Base-by-base conservation (phyloP, 768 basidiomycete species). In the Leccinum uliginosum region DNA sequence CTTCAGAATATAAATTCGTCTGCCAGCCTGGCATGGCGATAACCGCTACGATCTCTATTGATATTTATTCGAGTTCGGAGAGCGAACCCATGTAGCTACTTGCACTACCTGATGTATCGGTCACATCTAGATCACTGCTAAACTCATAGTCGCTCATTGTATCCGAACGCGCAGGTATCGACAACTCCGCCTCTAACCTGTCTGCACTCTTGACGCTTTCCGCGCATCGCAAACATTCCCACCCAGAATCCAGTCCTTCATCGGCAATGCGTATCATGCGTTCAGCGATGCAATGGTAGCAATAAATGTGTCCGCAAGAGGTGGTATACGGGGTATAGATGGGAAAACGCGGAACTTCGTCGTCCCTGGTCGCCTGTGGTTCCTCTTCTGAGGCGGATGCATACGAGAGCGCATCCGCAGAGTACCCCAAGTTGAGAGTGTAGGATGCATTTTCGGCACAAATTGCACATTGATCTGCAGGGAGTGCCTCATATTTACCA, bases 251-350 rank as follows among this genome's bases (percentile, higher is more conserved):
- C 21, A 69, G 51, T 23, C 76, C 83, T 34, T 88, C 90, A 58
- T 88, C 87, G 4, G 82, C 84, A 6, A 80, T 80, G 34, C 81
- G 84, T 65, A 91, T 79, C 76, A 98, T 82, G 59, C 85, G 84
- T 66, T 91, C 89, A 14, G 91, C 82, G 43, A 98, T 78, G 72
- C 97, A 99, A 63, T 88, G 86, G 71, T 98, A 99, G 73, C 97
- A 98, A 74, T 95, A 99, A 14, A 82, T 70, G 67, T 97, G 93
- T 7, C 84, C 87, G 59, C 91, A 94, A 29, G 86, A 85, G 32
- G 93, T 85, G 50, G 87, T 73, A 67, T 96, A 98, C 0, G 95
- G 87, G 45, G 84, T 87, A 65, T 87, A 79, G 59, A 96, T 83
- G 3, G 91, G 88, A 65, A 84, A 76, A 4, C 84, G 80, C 23